Conservation (phyloP, 306 rosid species). For the Echinosophora koreensis region DNA sequence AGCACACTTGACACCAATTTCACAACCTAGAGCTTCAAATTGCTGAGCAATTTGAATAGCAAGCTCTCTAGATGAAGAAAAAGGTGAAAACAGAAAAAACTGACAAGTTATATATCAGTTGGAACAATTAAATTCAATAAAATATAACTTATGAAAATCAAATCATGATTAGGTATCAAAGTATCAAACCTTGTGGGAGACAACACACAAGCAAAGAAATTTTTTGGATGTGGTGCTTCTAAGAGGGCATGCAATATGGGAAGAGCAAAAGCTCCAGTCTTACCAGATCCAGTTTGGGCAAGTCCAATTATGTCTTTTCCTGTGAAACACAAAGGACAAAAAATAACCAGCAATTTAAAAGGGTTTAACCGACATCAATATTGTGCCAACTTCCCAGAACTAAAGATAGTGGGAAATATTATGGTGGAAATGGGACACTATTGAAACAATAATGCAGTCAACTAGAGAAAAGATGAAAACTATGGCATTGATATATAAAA, state of each 20-base stretch:
- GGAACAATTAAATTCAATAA: neutral
- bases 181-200: constrained; percentile 90
- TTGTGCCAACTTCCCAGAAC: neutral
- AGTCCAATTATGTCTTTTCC: constrained; percentile 96
- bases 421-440: neutral
- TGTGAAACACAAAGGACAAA: constrained; percentile 40
- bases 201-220: constrained; percentile 78
- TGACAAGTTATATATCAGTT: constrained; percentile 13
- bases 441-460: constrained; percentile 3
- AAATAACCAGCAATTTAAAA: constrained; percentile 7
- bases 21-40: constrained; percentile 88
- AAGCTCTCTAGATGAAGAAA: constrained; percentile 76
- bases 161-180: constrained; percentile 38
- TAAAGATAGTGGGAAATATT: neutral
- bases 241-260: constrained; percentile 87
- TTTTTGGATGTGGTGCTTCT: constrained; percentile 65
- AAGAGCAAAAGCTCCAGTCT: constrained; percentile 95
- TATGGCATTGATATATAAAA: neutral
- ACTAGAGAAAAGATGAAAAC: neutral
- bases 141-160: neutral
- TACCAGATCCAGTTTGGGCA: constrained; percentile 95
- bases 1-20: constrained; percentile 76
- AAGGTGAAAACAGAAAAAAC: constrained; percentile 30
- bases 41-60: constrained; percentile 93
- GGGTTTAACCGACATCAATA: neutral